Conservation (phyloP, 208 protist genomes). For the Crithidia fasciculata region DNA sequence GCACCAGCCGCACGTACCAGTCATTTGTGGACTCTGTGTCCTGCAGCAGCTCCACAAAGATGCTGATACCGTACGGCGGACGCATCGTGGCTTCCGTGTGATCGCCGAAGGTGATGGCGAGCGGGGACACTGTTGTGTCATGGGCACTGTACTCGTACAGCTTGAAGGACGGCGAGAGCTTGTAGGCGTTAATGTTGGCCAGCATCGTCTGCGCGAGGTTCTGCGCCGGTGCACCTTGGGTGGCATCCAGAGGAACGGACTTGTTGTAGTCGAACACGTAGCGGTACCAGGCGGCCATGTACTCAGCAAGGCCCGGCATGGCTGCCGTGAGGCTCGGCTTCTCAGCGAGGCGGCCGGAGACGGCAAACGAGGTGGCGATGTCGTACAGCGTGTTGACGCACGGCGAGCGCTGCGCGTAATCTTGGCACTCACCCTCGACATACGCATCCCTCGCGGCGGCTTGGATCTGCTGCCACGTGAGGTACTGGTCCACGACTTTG, state of each 20-base stretch:
- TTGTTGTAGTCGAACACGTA: constrained; percentile 43
- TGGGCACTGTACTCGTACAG: constrained; percentile 77
- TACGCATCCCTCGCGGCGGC: constrained; percentile 44
- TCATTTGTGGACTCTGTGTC: constrained; percentile 35
- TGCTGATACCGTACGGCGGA: constrained; percentile 51
- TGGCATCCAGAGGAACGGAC: constrained; percentile 26
- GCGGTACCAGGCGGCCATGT: constrained; percentile 31
- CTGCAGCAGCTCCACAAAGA: constrained; percentile 72
- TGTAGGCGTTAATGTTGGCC: constrained; percentile 46
- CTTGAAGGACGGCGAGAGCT: constrained; percentile 45
- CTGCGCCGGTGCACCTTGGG: constrained; percentile 44
- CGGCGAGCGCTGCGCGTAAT: constrained; percentile 29
- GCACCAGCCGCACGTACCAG: constrained; percentile 61
- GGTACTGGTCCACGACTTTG: constrained; percentile 35
- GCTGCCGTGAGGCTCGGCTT: constrained; percentile 34
- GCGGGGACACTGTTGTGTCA: constrained; percentile 52
- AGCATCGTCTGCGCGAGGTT: constrained; percentile 55
- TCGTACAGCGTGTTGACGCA: constrained; percentile 54
- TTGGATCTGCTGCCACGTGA: constrained; percentile 50
- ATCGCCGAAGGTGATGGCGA: constrained; percentile 62
- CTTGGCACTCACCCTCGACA: constrained; percentile 36
- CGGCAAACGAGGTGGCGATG: constrained; percentile 51
- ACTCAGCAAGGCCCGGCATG: constrained; percentile 13
- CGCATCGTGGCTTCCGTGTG: constrained; percentile 37
- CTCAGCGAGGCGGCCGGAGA: constrained; percentile 26